Conservation (phyloP, 2,329 filamentous ascomycete genomes). For the Penicillium occitanis region DNA sequence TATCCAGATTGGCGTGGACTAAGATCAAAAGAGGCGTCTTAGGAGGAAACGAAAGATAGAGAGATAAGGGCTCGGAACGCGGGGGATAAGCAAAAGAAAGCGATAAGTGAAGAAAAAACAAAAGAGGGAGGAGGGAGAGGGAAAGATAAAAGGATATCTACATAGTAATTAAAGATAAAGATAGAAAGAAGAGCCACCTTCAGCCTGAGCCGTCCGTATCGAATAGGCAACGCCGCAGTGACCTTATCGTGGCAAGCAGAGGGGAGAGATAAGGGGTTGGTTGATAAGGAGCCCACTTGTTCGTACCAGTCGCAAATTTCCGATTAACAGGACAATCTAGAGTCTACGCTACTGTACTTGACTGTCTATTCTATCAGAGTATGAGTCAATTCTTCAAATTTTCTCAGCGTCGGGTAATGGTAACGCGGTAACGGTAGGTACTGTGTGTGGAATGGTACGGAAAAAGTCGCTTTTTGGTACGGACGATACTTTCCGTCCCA, state of each 20-base stretch:
- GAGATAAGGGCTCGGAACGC: conserved; percentile 1
- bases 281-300: not conserved
- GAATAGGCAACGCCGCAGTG: conserved; percentile 13
- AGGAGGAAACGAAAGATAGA: not conserved
- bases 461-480: conserved; percentile 5
- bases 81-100: conserved; percentile 3
- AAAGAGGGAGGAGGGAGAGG: not conserved
- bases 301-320: not conserved
- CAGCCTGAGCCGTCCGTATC: not conserved
- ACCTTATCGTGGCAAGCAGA: conserved; percentile 21
- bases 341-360: no score
- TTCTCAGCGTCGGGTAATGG: not conserved
- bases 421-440: not conserved
- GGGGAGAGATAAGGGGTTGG: conserved; percentile 21
- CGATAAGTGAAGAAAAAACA: not conserved
- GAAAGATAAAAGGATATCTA: not conserved
- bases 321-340: not conserved
- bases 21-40: conserved; percentile 1
- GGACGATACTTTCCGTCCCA: conserved; percentile 8
- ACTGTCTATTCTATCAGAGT: not conserved
- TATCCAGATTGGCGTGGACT: not conserved
- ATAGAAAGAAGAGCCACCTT: not conserved
- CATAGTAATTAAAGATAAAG: not conserved
- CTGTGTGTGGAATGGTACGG: not conserved
- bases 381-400: not conserved